Evolutionary conservation across 176 grass and related monocot genomes (phyloP), one percentile per base, ranked within the genome.

Genomic region (Stipa capillata): DNA sequence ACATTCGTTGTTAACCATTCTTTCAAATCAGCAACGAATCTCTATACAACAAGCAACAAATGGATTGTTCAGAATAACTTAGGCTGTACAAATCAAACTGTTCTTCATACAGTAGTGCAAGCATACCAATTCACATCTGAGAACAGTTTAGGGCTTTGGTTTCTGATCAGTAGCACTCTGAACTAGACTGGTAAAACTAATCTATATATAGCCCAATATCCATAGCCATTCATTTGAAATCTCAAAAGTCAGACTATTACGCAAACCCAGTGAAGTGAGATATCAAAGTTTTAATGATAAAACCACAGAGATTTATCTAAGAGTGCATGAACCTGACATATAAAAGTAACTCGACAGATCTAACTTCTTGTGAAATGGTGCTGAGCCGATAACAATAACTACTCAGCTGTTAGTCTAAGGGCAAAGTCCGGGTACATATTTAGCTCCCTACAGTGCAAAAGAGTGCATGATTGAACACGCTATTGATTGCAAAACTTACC

Each of bases 21-120:
- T 7, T 50, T 59, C 43, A 76, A 37, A 59, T 86, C 59, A 62
- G 37, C 42, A 61, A 34, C 12, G 1, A 77, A 54, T 63, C 25
- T 43, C 43, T 82, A 74, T 32, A 71, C 53, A 70, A 42, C 0
- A 9, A 28, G 49, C 42, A 87, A 50, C 20, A 82, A 67, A 69
- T 16, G 18, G 24, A 41, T 40, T 7, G 10, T 75, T 81, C 51
- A 67, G 48, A 69, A 37, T 40, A 74, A 29, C 61, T 68, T 49
- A 58, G 9, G 29, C 25, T 82, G 62, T 40, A 69, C 13, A 49
- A 50, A 87, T 76, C 13, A 57, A 82, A 59, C 8, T 82, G 35
- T 54, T 31, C 50, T 40, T 31, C 33, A 67, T 31, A 74, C 6
- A 67, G 28, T 66, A 10, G 50, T 75, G 24, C 36, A 69, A 69